Conservation (phyloP, 257 asterid genomes). For the Hygrophila difformis region DNA sequence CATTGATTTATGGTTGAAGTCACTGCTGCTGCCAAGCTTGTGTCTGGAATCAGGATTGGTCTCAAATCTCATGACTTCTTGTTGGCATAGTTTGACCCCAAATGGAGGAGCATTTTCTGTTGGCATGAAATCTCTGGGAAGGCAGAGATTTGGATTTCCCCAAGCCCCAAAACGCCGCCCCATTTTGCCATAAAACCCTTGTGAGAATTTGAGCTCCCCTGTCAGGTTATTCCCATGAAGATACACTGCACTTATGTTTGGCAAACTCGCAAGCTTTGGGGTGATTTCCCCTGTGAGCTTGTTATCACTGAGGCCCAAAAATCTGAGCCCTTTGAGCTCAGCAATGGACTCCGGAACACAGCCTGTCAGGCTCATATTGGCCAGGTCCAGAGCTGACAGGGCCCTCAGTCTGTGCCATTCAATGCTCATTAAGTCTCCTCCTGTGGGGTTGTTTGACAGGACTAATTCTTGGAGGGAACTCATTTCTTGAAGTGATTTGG, state of each 20-base stretch:
- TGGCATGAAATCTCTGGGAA: conserved; percentile 23
- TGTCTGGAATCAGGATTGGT: conserved; percentile 17
- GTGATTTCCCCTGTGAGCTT: conserved; percentile 56
- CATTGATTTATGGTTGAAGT: conserved; percentile 16
- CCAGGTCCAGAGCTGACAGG: conserved; percentile 51
- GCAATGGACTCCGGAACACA: conserved; percentile 61
- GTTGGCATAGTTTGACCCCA: conserved; percentile 61
- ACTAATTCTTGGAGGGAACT: conserved; percentile 57
- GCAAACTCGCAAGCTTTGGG: conserved; percentile 40
- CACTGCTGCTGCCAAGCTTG: conserved; percentile 21
- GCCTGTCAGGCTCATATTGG: conserved; percentile 67
- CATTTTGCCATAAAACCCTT: conserved; percentile 54
- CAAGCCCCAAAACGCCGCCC: conserved; percentile 85
- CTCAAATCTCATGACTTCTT: conserved; percentile 22
- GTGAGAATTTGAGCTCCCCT: conserved; percentile 66
- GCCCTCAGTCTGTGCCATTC: conserved; percentile 43
- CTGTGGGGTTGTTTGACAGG: conserved; percentile 67
- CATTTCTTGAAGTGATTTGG: conserved; percentile 50
- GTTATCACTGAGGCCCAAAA: conserved; percentile 71
- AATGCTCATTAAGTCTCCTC: conserved; percentile 45
- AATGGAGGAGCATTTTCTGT: conserved; percentile 47
- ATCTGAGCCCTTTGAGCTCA: conserved; percentile 48
- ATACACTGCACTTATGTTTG: conserved; percentile 57
- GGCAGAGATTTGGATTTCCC: conserved; percentile 78
- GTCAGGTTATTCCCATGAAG: conserved; percentile 77